These are phyloP conservation scores for Fusarium neocosmosporiellum DNA, from an alignment of 2,329 filamentous ascomycete species.

Conservation along the genomic window DNA sequence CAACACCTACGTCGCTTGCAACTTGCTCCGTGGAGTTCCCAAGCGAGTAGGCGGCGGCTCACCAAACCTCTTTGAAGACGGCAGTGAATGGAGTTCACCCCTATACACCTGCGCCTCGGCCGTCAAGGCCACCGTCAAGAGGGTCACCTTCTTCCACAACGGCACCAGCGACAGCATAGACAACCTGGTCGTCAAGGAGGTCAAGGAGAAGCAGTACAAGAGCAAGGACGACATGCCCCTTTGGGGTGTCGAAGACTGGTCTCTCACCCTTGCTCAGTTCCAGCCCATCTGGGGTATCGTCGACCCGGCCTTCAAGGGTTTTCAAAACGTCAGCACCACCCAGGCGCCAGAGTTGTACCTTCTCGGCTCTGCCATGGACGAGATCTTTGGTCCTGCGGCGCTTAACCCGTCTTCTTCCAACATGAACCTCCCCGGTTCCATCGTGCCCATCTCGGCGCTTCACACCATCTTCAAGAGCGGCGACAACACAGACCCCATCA, in stretches of 20 bases:
- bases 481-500: neutral
- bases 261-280: slow-evolving; percentile 17
- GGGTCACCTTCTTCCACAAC: slow-evolving; percentile 56
- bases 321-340: slow-evolving; percentile 27
- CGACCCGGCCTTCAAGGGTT: slow-evolving; percentile 24
- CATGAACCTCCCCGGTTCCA: slow-evolving; percentile 29
- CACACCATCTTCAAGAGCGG: slow-evolving; percentile 13
- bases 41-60: slow-evolving; percentile 48
- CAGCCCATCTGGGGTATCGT: slow-evolving; percentile 39
- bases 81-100: slow-evolving; percentile 54
- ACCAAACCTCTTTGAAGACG: slow-evolving; percentile 52
- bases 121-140: slow-evolving; percentile 57
- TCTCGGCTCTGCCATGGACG: slow-evolving; percentile 2
- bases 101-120: slow-evolving; percentile 58
- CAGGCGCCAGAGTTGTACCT: slow-evolving; percentile 26
- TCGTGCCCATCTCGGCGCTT: slow-evolving; percentile 18
- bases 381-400: neutral
- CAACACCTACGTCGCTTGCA: slow-evolving; percentile 28
- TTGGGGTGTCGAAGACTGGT: slow-evolving; percentile 48
- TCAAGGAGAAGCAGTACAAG: slow-evolving; percentile 52
- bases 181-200: slow-evolving; percentile 47
- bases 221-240: slow-evolving; percentile 45
- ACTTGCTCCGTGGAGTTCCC: slow-evolving; percentile 53
- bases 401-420: neutral
- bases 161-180: slow-evolving; percentile 49